phyloP scores from a whole-genome alignment of 305 asterid species.

The Caryopteris hybrid region DNA sequence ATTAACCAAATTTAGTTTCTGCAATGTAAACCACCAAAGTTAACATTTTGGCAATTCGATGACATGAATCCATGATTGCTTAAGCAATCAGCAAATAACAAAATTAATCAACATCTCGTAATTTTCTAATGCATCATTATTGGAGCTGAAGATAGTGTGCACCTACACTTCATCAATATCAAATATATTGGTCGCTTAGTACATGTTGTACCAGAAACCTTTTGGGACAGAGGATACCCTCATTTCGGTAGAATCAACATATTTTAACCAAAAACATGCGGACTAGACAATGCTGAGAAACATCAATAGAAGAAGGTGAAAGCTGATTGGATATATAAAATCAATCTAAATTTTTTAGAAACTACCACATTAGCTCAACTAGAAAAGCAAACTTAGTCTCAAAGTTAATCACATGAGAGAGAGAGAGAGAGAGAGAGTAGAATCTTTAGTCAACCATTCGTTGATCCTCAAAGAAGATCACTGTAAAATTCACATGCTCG shows the following conservation, averaged over 20 bases:
- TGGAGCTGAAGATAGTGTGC: not conserved
- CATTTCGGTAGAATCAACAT: conserved; percentile 23
- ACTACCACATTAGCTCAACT: not conserved
- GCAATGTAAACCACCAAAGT: conserved; percentile 27
- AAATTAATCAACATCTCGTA: not conserved
- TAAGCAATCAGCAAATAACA: not conserved
- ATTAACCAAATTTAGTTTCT: conserved; percentile 88
- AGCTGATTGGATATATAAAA: not conserved
- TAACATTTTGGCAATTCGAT: not conserved
- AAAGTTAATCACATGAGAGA: no score
- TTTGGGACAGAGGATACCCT: conserved; percentile 27
- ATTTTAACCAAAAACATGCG: conserved; percentile 16
- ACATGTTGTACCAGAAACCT: conserved; percentile 28
- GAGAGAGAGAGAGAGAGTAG: not conserved
- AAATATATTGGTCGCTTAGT: conserved; percentile 24
- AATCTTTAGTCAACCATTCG: not conserved
- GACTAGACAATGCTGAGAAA: conserved; percentile 25
- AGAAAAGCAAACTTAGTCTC: no score
- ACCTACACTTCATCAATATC: not conserved
- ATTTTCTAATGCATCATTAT: not conserved
- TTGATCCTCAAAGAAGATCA: not conserved
- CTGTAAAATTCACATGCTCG: not conserved
- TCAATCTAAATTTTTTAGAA: conserved; percentile 7
- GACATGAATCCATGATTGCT: conserved; percentile 3
- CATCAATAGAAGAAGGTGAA: conserved; percentile 20